Evolutionary conservation across 1,139 yeast genomes (phyloP).

Genomic region (Lodderomyces pseudojiufengensis): DNA sequence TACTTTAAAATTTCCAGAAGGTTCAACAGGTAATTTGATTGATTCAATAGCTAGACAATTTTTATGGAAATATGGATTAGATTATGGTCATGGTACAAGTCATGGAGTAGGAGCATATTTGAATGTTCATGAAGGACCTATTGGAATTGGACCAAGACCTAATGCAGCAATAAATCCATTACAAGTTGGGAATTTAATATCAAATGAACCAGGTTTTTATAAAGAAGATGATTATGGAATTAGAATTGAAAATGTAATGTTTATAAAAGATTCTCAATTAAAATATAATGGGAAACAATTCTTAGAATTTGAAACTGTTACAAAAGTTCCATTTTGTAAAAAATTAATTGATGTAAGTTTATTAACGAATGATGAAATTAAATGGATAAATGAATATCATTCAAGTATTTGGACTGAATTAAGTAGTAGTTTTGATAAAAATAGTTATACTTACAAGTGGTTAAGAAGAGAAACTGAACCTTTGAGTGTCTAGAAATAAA

Average conservation of each 20-base stretch:
- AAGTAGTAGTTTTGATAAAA: constrained; percentile 44
- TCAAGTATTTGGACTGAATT: constrained; percentile 55
- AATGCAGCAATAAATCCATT: constrained; percentile 45
- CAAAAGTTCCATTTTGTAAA: constrained; percentile 73
- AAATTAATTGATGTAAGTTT: constrained; percentile 22
- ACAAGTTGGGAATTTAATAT: constrained; percentile 71
- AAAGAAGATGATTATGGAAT: constrained; percentile 92
- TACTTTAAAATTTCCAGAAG: constrained; percentile 75
- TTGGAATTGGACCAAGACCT: constrained; percentile 77
- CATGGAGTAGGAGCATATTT: constrained; percentile 95
- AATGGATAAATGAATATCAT: constrained; percentile 72
- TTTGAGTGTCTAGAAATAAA: constrained; percentile 22
- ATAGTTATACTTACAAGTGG: constrained; percentile 63
- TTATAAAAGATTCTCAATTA: constrained; percentile 50
- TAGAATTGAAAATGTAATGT: constrained; percentile 83
- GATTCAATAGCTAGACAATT: constrained; percentile 88
- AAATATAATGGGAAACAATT: constrained; percentile 51
- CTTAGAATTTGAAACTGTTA: constrained; percentile 78
- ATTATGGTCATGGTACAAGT: constrained; percentile 95
- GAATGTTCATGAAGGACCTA: constrained; percentile 96
- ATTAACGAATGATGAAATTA: constrained; percentile 58
- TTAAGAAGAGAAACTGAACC: constrained; percentile 64
- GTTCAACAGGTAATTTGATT: constrained; percentile 77
- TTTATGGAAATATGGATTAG: constrained; percentile 83
- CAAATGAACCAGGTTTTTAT: constrained; percentile 96